phyloP scores from a whole-genome alignment of 768 basidiomycete species.

The Boletus tomentosulus region DNA sequence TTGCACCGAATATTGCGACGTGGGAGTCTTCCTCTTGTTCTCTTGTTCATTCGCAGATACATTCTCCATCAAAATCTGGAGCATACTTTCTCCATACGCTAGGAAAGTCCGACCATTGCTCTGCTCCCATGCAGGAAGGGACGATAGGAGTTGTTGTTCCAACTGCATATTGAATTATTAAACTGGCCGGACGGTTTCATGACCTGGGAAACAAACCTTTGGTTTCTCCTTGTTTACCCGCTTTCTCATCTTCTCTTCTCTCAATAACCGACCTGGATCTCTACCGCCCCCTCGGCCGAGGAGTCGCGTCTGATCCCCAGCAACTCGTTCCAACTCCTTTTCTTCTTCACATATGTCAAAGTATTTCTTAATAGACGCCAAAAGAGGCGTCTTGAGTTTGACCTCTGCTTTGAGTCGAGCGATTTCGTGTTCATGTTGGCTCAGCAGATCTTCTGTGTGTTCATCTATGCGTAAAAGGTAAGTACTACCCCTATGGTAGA shows the following conservation, averaged over 20 bases:
- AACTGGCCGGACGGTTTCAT: background rate
- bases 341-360: constrained; percentile 88
- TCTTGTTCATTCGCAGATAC: constrained; percentile 75
- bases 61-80: constrained; percentile 72
- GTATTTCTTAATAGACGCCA: constrained; percentile 80
- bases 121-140: constrained; percentile 86
- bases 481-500: background rate
- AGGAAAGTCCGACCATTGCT: constrained; percentile 70
- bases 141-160: constrained; percentile 76
- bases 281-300: constrained; percentile 70
- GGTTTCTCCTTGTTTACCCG: constrained; percentile 91
- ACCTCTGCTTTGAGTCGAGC: constrained; percentile 77
- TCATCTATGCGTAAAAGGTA: constrained; percentile 50
- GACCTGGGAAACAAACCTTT: constrained; percentile 45
- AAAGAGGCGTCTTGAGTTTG: constrained; percentile 68
- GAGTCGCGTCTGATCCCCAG: constrained; percentile 76
- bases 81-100: constrained; percentile 78
- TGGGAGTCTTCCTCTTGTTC: constrained; percentile 56
- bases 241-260: constrained; percentile 98
- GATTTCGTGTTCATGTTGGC: constrained; percentile 84
- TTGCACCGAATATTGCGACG: constrained; percentile 31
- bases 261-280: constrained; percentile 79
- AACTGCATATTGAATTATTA: constrained; percentile 56
- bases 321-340: constrained; percentile 78
- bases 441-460: constrained; percentile 82